Conservation (phyloP, 179 eudicot species). For the Silene vulgaris region DNA sequence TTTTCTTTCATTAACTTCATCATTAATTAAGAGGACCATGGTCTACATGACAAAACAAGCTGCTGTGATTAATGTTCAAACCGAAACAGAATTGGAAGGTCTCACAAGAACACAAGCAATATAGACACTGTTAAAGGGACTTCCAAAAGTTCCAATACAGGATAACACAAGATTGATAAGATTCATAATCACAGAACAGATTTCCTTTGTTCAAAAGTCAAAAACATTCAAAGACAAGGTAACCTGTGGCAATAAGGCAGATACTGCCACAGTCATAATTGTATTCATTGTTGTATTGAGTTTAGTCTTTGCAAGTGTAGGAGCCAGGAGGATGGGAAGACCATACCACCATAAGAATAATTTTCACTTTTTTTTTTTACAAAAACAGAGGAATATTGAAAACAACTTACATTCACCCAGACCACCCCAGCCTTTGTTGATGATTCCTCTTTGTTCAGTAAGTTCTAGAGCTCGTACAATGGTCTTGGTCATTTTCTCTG, state of each 20-base stretch:
- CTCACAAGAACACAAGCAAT: background rate
- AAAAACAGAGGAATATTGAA: background rate
- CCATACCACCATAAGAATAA: background rate
- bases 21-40: background rate
- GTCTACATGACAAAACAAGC: background rate
- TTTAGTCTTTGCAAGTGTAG: background rate
- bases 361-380: background rate
- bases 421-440: slow-evolving; percentile 92
- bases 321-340: background rate
- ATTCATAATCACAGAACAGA: background rate
- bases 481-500: slow-evolving; percentile 61
- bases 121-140: background rate
- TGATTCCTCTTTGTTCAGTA: slow-evolving; percentile 77
- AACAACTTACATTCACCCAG: slow-evolving; percentile 62
- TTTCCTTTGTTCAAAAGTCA: background rate
- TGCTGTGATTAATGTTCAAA: background rate
- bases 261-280: background rate
- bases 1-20: background rate
- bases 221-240: background rate
- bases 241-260: background rate
- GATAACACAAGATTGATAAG: background rate
- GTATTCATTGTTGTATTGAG: background rate
- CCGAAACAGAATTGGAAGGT: background rate
- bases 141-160: slow-evolving; percentile 5
- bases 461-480: slow-evolving; percentile 63